Evolutionary conservation across 179 eudicot genomes (phyloP).

Genomic region (Silene coronaria): DNA sequence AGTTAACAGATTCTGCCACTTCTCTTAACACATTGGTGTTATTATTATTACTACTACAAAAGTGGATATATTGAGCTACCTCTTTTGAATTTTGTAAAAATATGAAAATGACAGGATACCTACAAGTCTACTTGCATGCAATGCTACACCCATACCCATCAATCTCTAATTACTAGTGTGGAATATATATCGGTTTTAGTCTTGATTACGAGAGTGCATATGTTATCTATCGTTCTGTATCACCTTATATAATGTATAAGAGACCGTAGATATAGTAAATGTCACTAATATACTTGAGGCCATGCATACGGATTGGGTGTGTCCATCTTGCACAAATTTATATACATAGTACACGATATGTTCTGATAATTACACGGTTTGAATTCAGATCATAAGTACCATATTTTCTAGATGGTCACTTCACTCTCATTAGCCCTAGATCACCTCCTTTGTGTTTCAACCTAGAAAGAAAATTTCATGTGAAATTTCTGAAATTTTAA

Average conservation of each 20-base stretch:
- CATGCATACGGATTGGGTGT: no score
- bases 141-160: not conserved
- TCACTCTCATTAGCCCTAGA: not conserved
- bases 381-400: no score
- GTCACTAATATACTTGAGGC: no score
- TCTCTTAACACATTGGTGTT: not conserved
- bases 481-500: not conserved
- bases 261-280: no score
- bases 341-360: no score
- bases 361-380: no score
- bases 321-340: no score
- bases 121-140: not conserved
- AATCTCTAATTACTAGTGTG: no score
- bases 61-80: not conserved
- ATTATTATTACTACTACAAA: not conserved
- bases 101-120: constrained; percentile 7
- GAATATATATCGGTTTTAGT: not conserved
- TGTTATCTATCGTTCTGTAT: no score
- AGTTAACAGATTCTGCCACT: constrained; percentile 9
- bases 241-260: no score
- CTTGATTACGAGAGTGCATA: no score
- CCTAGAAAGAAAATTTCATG: not conserved
- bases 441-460: not conserved
- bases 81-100: not conserved
- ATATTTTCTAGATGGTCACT: not conserved